A percentile compares a stretch with the other conserved stretches of the same genome.
phyloP scores from a whole-genome alignment of 163 green algal genomes.

The Coccomyxa subellipsoidea region DNA sequence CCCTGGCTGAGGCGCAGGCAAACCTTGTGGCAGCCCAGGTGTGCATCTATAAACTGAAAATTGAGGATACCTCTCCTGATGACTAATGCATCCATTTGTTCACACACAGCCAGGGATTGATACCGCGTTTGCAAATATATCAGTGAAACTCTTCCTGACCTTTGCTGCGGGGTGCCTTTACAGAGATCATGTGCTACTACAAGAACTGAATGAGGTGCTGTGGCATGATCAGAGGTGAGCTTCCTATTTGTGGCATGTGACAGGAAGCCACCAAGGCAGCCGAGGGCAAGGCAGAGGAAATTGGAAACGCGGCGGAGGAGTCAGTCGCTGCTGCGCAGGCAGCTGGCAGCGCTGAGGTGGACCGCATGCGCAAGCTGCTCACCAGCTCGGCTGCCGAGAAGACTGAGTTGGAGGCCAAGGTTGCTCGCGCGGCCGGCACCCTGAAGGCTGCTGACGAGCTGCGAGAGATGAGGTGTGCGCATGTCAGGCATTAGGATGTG shows the following conservation, averaged over 20 bases:
- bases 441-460: conserved; percentile 73
- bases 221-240: neutral
- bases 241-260: neutral
- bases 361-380: conserved; percentile 30
- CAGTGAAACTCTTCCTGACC: too few relatives aligned
- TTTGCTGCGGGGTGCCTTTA: too few relatives aligned
- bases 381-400: conserved; percentile 40
- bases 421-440: conserved; percentile 52
- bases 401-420: conserved; percentile 55
- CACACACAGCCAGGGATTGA: too few relatives aligned
- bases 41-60: neutral
- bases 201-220: neutral
- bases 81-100: too few relatives aligned
- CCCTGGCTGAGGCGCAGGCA: conserved; percentile 11
- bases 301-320: neutral
- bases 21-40: conserved; percentile 21
- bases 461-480: conserved; percentile 52
- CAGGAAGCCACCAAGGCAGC: neutral
- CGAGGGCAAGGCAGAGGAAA: neutral
- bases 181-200: neutral
- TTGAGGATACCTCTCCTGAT: too few relatives aligned
- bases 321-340: conserved; percentile 18
- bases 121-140: too few relatives aligned
- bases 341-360: conserved; percentile 10
- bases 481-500: too few relatives aligned